Percentiles rank a stretch among this genome's conserved stretches.
Evolutionary conservation across 2,329 filamentous ascomycete species (phyloP).

Genomic region (Ceratocystiopsis sp.): DNA sequence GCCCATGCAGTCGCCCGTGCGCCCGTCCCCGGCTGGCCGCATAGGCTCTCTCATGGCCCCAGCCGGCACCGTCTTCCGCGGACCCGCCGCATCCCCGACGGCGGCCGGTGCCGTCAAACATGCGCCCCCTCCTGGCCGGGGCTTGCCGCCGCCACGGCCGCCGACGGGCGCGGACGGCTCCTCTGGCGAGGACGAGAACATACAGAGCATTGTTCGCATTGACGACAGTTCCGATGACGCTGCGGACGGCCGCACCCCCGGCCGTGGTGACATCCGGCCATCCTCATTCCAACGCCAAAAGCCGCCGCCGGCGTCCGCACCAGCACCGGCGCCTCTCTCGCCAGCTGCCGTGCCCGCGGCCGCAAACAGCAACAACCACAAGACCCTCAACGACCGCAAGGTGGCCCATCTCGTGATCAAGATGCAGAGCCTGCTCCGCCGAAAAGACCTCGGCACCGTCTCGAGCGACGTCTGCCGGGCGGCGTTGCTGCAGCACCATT

Average conservation of each 20-base stretch:
- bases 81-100: no score
- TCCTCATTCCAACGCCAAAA: conserved; percentile 30
- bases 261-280: conserved; percentile 44
- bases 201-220: conserved; percentile 25
- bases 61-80: conserved; percentile 53
- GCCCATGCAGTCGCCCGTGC: conserved; percentile 48
- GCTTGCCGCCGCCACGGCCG: no score
- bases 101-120: no score
- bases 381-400: conserved; percentile 4
- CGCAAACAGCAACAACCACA: conserved; percentile 1
- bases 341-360: neutral
- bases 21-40: conserved; percentile 18
- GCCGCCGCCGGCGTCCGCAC: neutral
- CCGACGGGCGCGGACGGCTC: no score
- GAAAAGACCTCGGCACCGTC: neutral
- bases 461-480: conserved; percentile 2
- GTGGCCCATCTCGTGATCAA: conserved; percentile 4
- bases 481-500: conserved; percentile 4
- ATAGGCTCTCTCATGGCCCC: conserved; percentile 54
- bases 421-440: conserved; percentile 8
- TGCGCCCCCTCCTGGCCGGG: no score
- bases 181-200: no score
- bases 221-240: conserved; percentile 39
- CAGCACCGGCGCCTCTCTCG: neutral
- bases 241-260: conserved; percentile 21